Conservation (phyloP, 1,284 basidiomycete genomes). For the Anthracocystis panici-leucophaei region DNA sequence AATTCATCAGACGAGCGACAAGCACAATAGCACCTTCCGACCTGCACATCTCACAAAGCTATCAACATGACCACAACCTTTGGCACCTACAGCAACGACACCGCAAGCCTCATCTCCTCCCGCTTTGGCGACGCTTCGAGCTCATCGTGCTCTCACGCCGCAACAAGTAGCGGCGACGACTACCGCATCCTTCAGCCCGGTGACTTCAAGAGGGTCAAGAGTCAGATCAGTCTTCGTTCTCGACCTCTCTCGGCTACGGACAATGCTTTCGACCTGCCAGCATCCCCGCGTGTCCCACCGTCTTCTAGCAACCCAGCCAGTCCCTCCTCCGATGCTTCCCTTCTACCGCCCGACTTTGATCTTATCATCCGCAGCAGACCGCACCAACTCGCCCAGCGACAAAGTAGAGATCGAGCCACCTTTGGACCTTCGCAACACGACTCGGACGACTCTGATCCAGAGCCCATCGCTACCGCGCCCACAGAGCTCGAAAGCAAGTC, state of each 20-base stretch:
- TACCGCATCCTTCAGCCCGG: conserved; percentile 34
- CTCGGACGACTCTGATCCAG: conserved; percentile 6
- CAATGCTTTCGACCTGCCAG: not conserved
- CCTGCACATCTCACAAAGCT: not conserved
- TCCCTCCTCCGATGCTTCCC: not conserved
- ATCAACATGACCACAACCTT: not conserved
- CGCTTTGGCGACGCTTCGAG: conserved; percentile 5
- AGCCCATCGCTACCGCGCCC: not conserved
- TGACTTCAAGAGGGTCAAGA: conserved; percentile 39
- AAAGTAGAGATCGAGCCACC: conserved; percentile 17
- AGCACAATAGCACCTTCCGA: not conserved
- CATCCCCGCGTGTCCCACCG: conserved; percentile 2
- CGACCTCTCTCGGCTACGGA: conserved; percentile 22
- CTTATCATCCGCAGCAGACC: conserved; percentile 15
- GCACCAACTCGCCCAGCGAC: conserved; percentile 8
- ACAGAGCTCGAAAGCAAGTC: conserved; percentile 22
- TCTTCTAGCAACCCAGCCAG: not conserved
- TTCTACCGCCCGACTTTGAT: conserved; percentile 28
- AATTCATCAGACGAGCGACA: not conserved
- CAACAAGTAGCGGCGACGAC: conserved; percentile 12
- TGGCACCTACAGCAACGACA: conserved; percentile 12
- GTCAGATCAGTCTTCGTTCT: conserved; percentile 17
- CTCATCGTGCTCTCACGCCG: conserved; percentile 17
- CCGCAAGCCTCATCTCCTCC: not conserved
- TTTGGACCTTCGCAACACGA: conserved; percentile 21